Base-by-base conservation (phyloP, 371 early-diverging fungal species). In the Mortierella sp. region DNA sequence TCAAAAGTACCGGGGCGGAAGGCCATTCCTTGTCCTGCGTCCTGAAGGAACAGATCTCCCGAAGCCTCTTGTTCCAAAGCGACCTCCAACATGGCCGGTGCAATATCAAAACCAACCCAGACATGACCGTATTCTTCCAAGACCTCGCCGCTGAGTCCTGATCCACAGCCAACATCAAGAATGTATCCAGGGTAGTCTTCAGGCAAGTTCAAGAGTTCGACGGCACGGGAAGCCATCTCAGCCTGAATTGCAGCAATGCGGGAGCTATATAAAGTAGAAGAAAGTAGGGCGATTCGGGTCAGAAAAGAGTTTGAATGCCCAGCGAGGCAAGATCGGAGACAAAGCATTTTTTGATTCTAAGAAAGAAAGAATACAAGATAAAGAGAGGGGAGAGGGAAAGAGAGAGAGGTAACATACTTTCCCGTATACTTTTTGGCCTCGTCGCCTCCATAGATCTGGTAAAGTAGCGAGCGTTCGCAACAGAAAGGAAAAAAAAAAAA, bases 41-140 rank as follows among this genome's bases (percentile, higher is more conserved):
- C 99, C 74, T 95, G 95, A 56, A 96, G 82, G 62, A 98, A 93
- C 68, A 98, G 84, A 82, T 97, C 98, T 16, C 97, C 97, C 62
- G 96, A 93, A 4, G 94, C 92, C 70, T 96, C 96, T 60, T 94
- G 85, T 70, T 90, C 94, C 64, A 84, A 80, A 19, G 94, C 94
- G 18, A 93, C 91, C 47, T 90, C 92, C 68, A 99, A 84, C 99
- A 99, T 99, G 37, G 94, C 81, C 3, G 91, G 89, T 11, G 96
- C 91, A 73, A 99, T 97, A 83, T 99, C 99, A 84, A 98, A 84
- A 14, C 99, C 99, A 26, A 97, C 95, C 99, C 99, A 99, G 43
- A 90, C 66, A 75, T 97, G 96, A 9, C 95, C 97, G 64, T 93
- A 92, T 68, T 98, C 99, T 59, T 94, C 93, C 51, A 99, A 82